Evolutionary conservation across 306 rosid species (phyloP), one percentile per base, ranked within the genome.

Genomic region (Prunus padus): DNA sequence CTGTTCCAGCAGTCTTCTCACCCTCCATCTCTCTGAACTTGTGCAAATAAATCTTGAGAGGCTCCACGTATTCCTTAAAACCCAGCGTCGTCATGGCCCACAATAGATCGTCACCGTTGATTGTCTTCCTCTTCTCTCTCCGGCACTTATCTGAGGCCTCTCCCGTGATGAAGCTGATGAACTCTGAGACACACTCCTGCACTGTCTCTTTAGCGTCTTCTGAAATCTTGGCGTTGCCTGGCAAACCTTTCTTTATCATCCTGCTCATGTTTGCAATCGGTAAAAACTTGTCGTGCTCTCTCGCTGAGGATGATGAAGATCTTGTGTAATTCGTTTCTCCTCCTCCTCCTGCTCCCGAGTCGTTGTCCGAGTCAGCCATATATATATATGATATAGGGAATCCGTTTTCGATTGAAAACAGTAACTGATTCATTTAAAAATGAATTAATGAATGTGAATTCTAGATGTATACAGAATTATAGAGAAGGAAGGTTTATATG

Each of bases 61-160:
- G 96, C 57, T 92, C 97, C n/a, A 92, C 92, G 83, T 92, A 90
- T 9, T 88, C 92, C 69, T 92, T 93, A 71, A 92, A 92, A 0
- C 97, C 96, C 0, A 92, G 33, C 15, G 96, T 92, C 0, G 93
- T 89, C 97, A 92, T 92, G 3, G 93, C 97, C 97, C 97, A 92
- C 0, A 92, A 93, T 71, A 92, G 74, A 46, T 92, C 97, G 75
- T 92, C 97, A 73, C 96, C 97, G 87, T 92, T 92, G 86, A 92
- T 88, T 5, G 97, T 92, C 87, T 92, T 92, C 16, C 97, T 80
- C 85, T 92, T 92, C 90, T 92, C 97, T n/a, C 93, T 79, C 82
- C 90, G 97, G 77, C 97, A 92, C 89, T 92, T 92, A 76, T 90
- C 97, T 5, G 93, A 90, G 25, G 97, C 97, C 55, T 92, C 93